A percentile compares a stretch with the other conserved stretches of the same genome.
Evolutionary conservation across 2,329 filamentous ascomycete species (phyloP).

Genomic region (Coleophoma cylindrospora): DNA sequence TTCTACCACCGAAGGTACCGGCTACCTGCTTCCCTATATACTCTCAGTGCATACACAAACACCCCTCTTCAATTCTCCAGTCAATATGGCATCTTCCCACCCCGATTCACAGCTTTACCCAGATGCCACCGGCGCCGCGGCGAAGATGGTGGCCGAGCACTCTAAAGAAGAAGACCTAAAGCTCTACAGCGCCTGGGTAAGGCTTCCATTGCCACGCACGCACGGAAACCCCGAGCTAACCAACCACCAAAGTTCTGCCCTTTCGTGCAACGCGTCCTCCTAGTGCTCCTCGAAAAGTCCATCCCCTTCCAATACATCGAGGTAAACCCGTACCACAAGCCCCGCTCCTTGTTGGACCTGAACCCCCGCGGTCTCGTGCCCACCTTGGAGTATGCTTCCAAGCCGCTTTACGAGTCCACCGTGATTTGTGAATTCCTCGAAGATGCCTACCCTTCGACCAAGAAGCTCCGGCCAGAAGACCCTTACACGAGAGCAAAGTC

Average conservation of each 20-base stretch:
- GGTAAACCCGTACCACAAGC: constrained; percentile 70
- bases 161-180: constrained; percentile 47
- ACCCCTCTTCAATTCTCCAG: no score
- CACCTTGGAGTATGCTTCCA: constrained; percentile 51
- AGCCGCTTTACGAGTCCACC: constrained; percentile 67
- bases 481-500: constrained; percentile 61
- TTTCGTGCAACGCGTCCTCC: constrained; percentile 67
- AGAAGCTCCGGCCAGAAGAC: constrained; percentile 51
- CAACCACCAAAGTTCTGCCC: constrained; percentile 38
- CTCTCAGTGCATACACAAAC: no score
- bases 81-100: constrained; percentile 4
- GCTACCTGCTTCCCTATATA: no score
- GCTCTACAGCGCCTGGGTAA: constrained; percentile 70
- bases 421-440: constrained; percentile 74
- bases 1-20: no score
- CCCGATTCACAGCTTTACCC: constrained; percentile 30
- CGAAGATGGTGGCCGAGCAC: constrained; percentile 40
- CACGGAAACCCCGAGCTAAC: no score
- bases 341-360: constrained; percentile 58
- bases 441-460: constrained; percentile 52
- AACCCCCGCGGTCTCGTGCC: constrained; percentile 75
- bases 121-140: constrained; percentile 44
- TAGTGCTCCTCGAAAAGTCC: constrained; percentile 66
- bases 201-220: no score
- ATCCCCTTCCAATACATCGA: constrained; percentile 73